phyloP scores from a whole-genome alignment of 345 rosid genomes.

The Eucalyptus cloeziana region DNA sequence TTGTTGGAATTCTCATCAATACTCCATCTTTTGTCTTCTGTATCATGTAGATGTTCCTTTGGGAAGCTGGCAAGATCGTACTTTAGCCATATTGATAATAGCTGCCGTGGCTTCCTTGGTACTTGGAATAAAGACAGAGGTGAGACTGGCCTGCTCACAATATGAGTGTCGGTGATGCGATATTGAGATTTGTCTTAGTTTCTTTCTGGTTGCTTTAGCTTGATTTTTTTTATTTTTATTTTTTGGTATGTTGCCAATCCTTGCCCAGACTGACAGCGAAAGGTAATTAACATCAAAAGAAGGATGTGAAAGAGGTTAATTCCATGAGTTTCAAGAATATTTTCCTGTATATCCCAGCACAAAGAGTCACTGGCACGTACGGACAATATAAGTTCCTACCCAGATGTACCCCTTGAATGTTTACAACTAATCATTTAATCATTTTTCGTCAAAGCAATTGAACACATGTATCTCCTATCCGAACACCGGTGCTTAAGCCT shows the following conservation, averaged over 20 bases:
- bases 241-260: background rate
- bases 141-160: constrained; percentile 3
- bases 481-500: background rate
- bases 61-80: constrained; percentile 88
- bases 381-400: background rate
- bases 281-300: background rate
- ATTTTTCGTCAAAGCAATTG: background rate
- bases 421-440: background rate
- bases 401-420: background rate
- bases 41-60: constrained; percentile 50
- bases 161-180: background rate
- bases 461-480: background rate
- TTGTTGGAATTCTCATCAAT: background rate
- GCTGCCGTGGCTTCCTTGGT: constrained; percentile 94
- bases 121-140: constrained; percentile 92
- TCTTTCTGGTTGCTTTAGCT: background rate
- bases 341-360: background rate
- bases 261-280: background rate
- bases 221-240: background rate
- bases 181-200: background rate
- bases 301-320: background rate
- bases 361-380: background rate
- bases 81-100: constrained; percentile 72
- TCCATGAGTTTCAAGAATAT: too few relatives aligned
- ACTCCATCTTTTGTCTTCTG: background rate